These are phyloP conservation scores for Dissophora globulifera DNA, from an alignment of 192 early-diverging fungal species.

Conservation along the genomic window DNA sequence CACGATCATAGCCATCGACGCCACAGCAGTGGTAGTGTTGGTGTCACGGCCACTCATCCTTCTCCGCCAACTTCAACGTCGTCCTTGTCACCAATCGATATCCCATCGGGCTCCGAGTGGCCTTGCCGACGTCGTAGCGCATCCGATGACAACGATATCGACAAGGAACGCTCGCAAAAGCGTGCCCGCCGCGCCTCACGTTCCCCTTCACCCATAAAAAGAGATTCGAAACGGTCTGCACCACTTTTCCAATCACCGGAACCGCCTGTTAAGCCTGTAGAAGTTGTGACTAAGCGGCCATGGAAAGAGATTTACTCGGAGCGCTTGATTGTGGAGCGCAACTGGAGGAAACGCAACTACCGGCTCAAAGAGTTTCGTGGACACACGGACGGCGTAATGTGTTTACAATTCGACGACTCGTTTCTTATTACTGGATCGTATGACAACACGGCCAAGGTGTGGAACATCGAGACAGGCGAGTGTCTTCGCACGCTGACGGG, in stretches of 20 bases:
- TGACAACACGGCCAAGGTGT: slow-evolving; percentile 87
- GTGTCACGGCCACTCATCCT: slow-evolving; percentile 20
- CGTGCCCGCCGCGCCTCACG: slow-evolving; percentile 22
- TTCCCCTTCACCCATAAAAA: slow-evolving; percentile 28
- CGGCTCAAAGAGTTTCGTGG: slow-evolving; percentile 70
- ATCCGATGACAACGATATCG: slow-evolving; percentile 33
- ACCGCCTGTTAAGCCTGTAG: slow-evolving; percentile 32
- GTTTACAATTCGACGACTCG: slow-evolving; percentile 87
- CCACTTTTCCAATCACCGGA: slow-evolving; percentile 47
- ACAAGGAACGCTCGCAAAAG: slow-evolving; percentile 28
- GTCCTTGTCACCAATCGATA: slow-evolving; percentile 40
- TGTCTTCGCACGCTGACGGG: slow-evolving; percentile 81
- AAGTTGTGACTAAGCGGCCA: slow-evolving; percentile 63
- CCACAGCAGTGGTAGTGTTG: too few relatives aligned
- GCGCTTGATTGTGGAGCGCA: slow-evolving; percentile 89
- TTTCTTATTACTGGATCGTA: slow-evolving; percentile 89
- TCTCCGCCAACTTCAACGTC: slow-evolving; percentile 40
- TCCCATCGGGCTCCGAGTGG: slow-evolving; percentile 20
- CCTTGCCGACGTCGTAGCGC: slow-evolving; percentile 25
- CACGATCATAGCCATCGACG: neutral
- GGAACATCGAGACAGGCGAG: slow-evolving; percentile 89
- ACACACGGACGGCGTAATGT: slow-evolving; percentile 92
- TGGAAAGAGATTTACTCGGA: slow-evolving; percentile 98
- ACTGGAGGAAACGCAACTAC: slow-evolving; percentile 91
- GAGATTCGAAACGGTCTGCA: slow-evolving; percentile 15